These are phyloP conservation scores for Aspergillus floridensis DNA, from an alignment of 2,329 filamentous ascomycete species.

Conservation along the genomic window DNA sequence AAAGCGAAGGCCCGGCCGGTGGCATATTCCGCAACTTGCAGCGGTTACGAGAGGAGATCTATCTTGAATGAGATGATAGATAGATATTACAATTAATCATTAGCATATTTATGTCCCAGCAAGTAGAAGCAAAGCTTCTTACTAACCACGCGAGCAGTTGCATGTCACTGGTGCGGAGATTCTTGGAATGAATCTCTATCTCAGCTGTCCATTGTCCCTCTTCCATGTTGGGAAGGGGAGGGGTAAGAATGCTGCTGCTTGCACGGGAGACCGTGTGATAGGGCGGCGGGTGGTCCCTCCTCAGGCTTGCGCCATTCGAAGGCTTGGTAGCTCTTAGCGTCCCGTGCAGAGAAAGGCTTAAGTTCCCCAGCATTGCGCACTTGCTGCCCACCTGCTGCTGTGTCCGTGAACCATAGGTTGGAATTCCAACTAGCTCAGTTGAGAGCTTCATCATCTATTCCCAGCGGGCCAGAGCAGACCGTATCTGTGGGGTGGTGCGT, in stretches of 20 bases:
- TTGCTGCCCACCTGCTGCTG: not conserved
- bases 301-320: not conserved
- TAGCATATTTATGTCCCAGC: not conserved
- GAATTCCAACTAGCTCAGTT: not conserved
- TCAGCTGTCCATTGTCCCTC: not conserved
- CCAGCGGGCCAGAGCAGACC: not conserved
- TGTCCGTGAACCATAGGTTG: not conserved
- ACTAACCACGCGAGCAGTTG: not conserved
- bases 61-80: constrained; percentile 43
- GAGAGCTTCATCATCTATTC: not conserved
- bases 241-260: not conserved
- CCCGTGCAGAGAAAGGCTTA: not conserved
- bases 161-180: not conserved
- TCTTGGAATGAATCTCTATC: not conserved
- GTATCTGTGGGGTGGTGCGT: not conserved
- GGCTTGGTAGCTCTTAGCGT: not conserved
- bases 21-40: constrained; percentile 54
- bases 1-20: constrained; percentile 43
- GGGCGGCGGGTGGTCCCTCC: not conserved
- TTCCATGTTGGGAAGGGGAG: not conserved
- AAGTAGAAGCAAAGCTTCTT: not conserved
- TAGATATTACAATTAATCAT: not conserved
- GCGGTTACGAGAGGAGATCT: constrained; percentile 54
- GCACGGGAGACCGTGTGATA: constrained; percentile 1
- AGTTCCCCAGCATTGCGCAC: not conserved